phyloP scores from a whole-genome alignment of 148 eudicot genomes.

The Cornus controversa region DNA sequence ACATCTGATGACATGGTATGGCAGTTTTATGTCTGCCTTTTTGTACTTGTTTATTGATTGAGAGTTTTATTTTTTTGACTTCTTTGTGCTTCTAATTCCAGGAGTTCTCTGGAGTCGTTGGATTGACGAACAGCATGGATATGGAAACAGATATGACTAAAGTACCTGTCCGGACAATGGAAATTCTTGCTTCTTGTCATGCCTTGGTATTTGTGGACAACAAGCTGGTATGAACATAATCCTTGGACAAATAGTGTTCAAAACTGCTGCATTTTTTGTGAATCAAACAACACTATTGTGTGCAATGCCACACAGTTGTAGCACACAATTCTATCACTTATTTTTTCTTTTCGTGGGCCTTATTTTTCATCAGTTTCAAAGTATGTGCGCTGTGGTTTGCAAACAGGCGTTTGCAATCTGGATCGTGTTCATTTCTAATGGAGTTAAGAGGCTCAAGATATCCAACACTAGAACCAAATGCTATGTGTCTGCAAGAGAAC shows the following conservation, averaged over 20 bases:
- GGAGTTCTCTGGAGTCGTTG: constrained; percentile 97
- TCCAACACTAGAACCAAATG: not conserved
- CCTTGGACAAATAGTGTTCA: not conserved
- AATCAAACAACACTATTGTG: too few species aligned
- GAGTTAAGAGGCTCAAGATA: not conserved
- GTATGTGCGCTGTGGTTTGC: not conserved
- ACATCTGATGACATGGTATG: constrained; percentile 99
- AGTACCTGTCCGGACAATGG: constrained; percentile 68
- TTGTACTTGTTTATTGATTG: not conserved
- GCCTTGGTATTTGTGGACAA: constrained; percentile 93
- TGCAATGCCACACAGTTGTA: not conserved
- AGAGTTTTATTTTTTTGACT: not conserved
- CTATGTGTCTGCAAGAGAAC: not conserved
- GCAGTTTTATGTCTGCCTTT: constrained; percentile 10
- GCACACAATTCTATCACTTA: not conserved
- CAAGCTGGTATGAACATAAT: constrained; percentile 65
- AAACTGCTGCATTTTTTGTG: not conserved
- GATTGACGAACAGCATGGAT: constrained; percentile 66
- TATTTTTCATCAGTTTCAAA: not conserved
- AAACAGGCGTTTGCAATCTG: too few species aligned
- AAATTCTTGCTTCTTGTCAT: constrained; percentile 98
- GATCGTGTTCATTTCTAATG: not conserved
- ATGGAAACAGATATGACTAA: constrained; percentile 71
- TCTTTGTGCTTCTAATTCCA: constrained; percentile 25
- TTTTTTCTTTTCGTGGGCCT: not conserved